These are phyloP conservation scores for Yarrowia yakushimensis DNA, from an alignment of 805 yeast genomes.

Conservation along the genomic window DNA sequence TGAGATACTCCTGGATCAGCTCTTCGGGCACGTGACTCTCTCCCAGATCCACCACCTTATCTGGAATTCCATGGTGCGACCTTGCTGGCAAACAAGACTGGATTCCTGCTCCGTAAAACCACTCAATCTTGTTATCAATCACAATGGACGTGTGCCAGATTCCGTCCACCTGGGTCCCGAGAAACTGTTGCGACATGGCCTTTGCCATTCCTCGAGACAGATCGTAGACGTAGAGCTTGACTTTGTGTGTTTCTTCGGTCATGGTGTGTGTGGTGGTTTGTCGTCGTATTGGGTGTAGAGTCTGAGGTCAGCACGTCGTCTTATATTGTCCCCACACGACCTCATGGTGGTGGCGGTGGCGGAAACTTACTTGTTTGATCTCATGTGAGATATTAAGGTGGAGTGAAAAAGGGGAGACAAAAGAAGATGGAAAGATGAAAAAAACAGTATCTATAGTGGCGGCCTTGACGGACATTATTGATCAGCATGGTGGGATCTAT, in stretches of 20 bases:
- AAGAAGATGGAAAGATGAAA: too few species aligned
- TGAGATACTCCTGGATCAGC: conserved; percentile 50
- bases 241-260: conserved; percentile 37
- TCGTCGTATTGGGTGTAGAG: too few species aligned
- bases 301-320: not conserved
- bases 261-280: not conserved
- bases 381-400: not conserved
- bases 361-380: not conserved
- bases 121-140: conserved; percentile 52
- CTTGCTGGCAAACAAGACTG: conserved; percentile 47
- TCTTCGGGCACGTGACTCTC: conserved; percentile 51
- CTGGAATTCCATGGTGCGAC: conserved; percentile 59
- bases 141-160: conserved; percentile 62
- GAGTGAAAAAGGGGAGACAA: too few species aligned
- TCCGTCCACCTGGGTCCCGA: conserved; percentile 56
- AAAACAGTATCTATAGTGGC: too few species aligned
- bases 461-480: too few species aligned
- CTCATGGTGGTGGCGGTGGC: conserved; percentile 2
- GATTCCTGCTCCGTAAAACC: conserved; percentile 60
- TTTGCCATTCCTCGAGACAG: conserved; percentile 61
- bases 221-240: conserved; percentile 59
- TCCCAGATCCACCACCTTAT: conserved; percentile 53
- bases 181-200: conserved; percentile 46
- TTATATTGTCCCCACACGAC: not conserved
- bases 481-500: too few species aligned